Evolutionary conservation across 176 grass and related monocot species (phyloP).

Genomic region (Olyra latifolia): DNA sequence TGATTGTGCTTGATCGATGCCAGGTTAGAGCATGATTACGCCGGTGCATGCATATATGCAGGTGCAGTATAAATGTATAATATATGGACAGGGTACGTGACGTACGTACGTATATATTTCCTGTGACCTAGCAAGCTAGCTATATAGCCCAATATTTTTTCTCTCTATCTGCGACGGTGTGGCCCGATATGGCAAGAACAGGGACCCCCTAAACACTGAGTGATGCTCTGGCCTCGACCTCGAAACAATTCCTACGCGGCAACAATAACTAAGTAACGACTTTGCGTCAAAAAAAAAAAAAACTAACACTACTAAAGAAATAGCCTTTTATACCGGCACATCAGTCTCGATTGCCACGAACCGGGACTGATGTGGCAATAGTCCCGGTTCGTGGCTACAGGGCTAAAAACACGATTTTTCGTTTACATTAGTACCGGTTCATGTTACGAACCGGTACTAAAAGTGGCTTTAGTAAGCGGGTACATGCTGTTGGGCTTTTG

Average conservation of each 20-base stretch:
- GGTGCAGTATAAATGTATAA: background rate
- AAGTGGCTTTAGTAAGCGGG: too few relatives aligned
- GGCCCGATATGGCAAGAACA: slow-evolving; percentile 17
- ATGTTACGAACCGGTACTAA: too few relatives aligned
- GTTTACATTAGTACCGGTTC: too few relatives aligned
- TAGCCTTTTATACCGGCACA: too few relatives aligned
- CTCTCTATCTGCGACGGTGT: background rate
- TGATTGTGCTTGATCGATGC: slow-evolving; percentile 32
- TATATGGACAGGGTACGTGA: background rate
- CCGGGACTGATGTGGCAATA: too few relatives aligned
- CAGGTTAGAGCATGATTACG: slow-evolving; percentile 12
- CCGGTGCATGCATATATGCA: background rate
- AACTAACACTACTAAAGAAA: too few relatives aligned
- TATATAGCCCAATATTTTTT: too few relatives aligned
- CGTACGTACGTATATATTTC: background rate
- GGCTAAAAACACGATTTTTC: too few relatives aligned
- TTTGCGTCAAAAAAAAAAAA: background rate
- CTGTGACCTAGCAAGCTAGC: background rate
- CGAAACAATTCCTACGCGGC: background rate
- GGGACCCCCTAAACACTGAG: background rate
- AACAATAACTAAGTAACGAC: slow-evolving; percentile 35
- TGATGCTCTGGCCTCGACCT: background rate
- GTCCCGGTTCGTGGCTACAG: too few relatives aligned
- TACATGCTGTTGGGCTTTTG: too few relatives aligned
- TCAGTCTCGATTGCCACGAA: too few relatives aligned